Conservation (phyloP, 805 yeast genomes). For the Candida arabinofermentans region DNA sequence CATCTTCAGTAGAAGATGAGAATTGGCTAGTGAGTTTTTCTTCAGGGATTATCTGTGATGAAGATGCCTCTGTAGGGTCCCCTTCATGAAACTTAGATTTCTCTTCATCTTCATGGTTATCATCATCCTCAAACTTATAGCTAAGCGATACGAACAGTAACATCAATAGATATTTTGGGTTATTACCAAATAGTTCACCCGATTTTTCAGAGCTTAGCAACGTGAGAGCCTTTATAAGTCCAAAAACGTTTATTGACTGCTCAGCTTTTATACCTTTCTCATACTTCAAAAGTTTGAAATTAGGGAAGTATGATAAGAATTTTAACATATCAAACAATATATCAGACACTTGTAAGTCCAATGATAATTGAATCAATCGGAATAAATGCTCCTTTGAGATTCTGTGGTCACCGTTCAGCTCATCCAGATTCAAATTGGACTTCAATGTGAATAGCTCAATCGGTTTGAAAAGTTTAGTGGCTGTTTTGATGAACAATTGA, state of each 20-base stretch:
- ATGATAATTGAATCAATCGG: constrained; percentile 33
- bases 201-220: constrained; percentile 43
- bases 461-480: constrained; percentile 17
- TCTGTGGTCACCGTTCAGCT: constrained; percentile 19
- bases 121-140: constrained; percentile 7
- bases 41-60: not conserved
- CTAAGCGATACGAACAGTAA: constrained; percentile 45
- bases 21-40: not conserved
- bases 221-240: constrained; percentile 40
- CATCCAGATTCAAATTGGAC: constrained; percentile 18
- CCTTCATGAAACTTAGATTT: constrained; percentile 1
- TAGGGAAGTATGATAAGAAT: constrained; percentile 32
- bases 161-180: constrained; percentile 33
- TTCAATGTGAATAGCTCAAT: constrained; percentile 24
- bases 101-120: constrained; percentile 9
- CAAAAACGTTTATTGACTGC: constrained; percentile 33
- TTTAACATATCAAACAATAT: constrained; percentile 38
- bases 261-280: constrained; percentile 3
- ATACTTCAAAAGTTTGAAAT: constrained; percentile 6
- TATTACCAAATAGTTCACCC: constrained; percentile 30
- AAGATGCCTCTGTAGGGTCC: not conserved
- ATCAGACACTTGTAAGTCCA: constrained; percentile 27
- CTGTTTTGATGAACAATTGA: constrained; percentile 13
- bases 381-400: constrained; percentile 28
- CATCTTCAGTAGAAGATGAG: not conserved